Conservation (phyloP, 1,139 yeast genomes). For the Candida smagusa region DNA sequence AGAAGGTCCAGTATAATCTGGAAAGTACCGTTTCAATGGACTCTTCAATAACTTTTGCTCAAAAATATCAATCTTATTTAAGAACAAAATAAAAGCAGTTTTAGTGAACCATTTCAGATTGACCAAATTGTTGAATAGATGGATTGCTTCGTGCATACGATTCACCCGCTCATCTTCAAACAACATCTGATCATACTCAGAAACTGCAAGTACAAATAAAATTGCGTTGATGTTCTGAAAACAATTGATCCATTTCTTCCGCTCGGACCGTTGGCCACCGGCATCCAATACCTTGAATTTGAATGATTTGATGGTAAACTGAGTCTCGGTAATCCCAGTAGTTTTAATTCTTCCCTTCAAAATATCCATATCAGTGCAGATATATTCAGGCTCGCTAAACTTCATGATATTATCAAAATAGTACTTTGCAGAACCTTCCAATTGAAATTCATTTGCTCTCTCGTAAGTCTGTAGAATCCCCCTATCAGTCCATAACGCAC, state of each 20-base stretch:
- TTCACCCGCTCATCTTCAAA: conserved; percentile 89
- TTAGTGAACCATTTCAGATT: conserved; percentile 82
- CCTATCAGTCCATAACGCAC: conserved; percentile 65
- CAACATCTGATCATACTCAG: conserved; percentile 88
- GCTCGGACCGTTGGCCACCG: conserved; percentile 94
- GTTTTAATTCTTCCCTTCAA: conserved; percentile 90
- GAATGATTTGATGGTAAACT: conserved; percentile 64
- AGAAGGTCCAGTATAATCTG: conserved; percentile 64
- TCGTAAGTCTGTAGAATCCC: conserved; percentile 64
- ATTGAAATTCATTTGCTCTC: conserved; percentile 73
- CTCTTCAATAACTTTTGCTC: conserved; percentile 64
- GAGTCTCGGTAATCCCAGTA: conserved; percentile 90
- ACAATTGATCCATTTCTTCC: conserved; percentile 95
- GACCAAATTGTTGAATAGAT: conserved; percentile 78
- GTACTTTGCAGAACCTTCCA: conserved; percentile 76
- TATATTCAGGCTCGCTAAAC: conserved; percentile 62
- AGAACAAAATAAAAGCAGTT: conserved; percentile 84
- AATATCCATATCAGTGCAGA: conserved; percentile 79
- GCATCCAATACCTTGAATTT: conserved; percentile 85
- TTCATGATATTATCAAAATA: conserved; percentile 68
- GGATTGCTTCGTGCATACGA: conserved; percentile 87
- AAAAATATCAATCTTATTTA: conserved; percentile 84
- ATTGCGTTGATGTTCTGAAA: conserved; percentile 91
- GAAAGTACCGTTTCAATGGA: conserved; percentile 67
- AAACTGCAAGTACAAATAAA: conserved; percentile 84